A percentile compares a stretch with the other conserved stretches of the same genome.
phyloP scores from a whole-genome alignment of 345 rosid genomes.

The Excoecaria agallocha region DNA sequence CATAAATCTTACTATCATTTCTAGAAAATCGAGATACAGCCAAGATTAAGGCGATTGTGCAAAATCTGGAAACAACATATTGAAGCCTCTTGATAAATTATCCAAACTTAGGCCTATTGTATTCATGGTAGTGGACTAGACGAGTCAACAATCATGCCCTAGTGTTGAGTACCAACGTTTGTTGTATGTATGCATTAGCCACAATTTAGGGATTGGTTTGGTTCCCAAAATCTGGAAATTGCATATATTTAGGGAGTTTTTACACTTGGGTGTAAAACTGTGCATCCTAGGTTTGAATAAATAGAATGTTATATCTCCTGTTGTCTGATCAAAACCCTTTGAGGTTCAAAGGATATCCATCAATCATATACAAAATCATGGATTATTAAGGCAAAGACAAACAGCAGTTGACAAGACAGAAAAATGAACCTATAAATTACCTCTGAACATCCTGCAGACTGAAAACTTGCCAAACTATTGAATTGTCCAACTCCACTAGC shows the following conservation, averaged over 20 bases:
- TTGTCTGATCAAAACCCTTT: background rate
- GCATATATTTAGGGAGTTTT: background rate
- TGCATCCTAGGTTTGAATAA: background rate
- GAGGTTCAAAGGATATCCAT: background rate
- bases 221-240: background rate
- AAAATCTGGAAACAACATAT: background rate
- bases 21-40: too few relatives aligned
- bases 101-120: background rate
- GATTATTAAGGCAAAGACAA: background rate
- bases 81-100: background rate
- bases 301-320: background rate
- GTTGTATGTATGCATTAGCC: background rate
- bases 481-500: constrained; percentile 25
- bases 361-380: background rate
- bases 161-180: background rate
- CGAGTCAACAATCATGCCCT: background rate
- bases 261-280: background rate
- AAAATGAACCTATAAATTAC: constrained; percentile 11
- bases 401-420: background rate
- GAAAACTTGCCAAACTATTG: constrained; percentile 19
- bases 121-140: background rate
- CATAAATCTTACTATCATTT: too few relatives aligned
- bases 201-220: too few relatives aligned
- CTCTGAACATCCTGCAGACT: constrained; percentile 37
- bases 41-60: too few relatives aligned